These are phyloP conservation scores for Henckelia pumila DNA, from an alignment of 257 asterid species.

Conservation along the genomic window DNA sequence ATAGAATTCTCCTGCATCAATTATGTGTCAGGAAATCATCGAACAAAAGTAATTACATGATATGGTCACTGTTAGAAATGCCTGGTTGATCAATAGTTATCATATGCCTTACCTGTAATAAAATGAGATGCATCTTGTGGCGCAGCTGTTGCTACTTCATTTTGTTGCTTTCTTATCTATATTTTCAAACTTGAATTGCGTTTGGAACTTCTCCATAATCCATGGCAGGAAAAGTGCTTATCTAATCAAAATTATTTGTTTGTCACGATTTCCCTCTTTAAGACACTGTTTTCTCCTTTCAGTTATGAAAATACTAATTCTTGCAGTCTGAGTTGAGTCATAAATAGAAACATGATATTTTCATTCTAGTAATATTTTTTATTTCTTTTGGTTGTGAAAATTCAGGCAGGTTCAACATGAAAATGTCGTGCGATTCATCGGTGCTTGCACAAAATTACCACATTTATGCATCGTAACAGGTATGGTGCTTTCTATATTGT, in stretches of 20 bases:
- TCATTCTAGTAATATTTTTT: constrained; percentile 15
- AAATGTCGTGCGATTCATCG: constrained; percentile 81
- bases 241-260: background rate
- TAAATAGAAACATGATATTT: constrained; percentile 6
- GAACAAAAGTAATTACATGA: background rate
- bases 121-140: background rate
- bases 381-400: constrained; percentile 23
- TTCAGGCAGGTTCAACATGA: constrained; percentile 82
- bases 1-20: background rate
- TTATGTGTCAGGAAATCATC: background rate
- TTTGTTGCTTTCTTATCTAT: background rate
- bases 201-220: background rate
- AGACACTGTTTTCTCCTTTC: background rate
- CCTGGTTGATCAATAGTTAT: background rate
- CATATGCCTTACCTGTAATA: background rate
- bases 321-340: background rate
- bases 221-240: background rate
- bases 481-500: constrained; percentile 33
- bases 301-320: background rate
- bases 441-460: constrained; percentile 79
- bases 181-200: background rate
- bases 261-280: background rate
- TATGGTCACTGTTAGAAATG: background rate
- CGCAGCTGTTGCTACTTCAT: background rate
- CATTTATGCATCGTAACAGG: constrained; percentile 85